A percentile compares a stretch with the other conserved stretches of the same genome.
Conservation (phyloP, 495 filamentous ascomycete genomes). For the Neurospora sp. region DNA sequence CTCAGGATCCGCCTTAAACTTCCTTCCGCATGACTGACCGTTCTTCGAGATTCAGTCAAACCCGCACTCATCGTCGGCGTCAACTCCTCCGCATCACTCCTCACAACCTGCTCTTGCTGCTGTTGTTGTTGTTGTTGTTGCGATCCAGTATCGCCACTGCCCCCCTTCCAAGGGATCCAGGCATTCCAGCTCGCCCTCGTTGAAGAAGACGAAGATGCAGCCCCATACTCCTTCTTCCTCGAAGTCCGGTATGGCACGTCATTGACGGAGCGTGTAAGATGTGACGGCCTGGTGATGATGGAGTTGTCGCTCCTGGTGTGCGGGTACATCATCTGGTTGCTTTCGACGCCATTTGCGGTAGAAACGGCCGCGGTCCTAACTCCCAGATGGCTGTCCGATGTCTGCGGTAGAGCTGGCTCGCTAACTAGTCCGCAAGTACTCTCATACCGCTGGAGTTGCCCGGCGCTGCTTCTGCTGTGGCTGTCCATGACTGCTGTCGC, state of each 20-base stretch:
- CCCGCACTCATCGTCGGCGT: not conserved
- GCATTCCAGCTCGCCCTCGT: not conserved
- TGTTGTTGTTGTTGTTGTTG: not conserved
- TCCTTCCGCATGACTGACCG: not conserved
- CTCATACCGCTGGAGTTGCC: constrained; percentile 1
- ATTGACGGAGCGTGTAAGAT: not conserved
- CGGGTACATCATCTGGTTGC: too few species aligned
- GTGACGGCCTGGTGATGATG: not conserved
- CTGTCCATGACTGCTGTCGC: constrained; percentile 38
- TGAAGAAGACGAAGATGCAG: not conserved
- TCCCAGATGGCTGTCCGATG: constrained; percentile 29
- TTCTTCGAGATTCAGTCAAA: not conserved
- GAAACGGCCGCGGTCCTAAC: constrained; percentile 19
- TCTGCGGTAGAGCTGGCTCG: constrained; percentile 39
- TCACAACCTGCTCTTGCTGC: not conserved
- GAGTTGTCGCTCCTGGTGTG: not conserved
- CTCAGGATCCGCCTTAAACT: not conserved
- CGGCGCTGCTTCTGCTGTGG: constrained; percentile 5
- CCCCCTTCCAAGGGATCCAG: not conserved
- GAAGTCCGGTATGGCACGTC: not conserved
- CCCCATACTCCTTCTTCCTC: not conserved
- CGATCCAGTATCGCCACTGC: not conserved
- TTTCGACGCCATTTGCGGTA: not conserved
- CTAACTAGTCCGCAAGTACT: constrained; percentile 27
- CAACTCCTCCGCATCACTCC: not conserved